Percentiles rank a stretch among this genome's conserved stretches.
Evolutionary conservation across 257 asterid genomes (phyloP).

Genomic region (Jacaranda mimosifolia): DNA sequence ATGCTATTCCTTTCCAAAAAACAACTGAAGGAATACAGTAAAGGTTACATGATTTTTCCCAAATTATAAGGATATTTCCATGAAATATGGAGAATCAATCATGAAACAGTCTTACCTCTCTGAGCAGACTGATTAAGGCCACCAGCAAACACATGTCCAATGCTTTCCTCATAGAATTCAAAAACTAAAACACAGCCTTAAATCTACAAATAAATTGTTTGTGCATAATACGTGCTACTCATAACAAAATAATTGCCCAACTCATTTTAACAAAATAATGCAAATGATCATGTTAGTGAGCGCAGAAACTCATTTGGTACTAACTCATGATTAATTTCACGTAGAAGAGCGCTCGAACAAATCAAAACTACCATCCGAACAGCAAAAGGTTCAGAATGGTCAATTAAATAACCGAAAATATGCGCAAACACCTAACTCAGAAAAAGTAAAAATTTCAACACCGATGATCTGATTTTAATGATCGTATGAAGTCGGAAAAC

Average conservation of each 20-base stretch:
- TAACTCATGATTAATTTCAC: background rate
- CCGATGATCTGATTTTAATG: background rate
- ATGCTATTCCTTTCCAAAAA: too few relatives aligned
- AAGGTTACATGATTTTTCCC: background rate
- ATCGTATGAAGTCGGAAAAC: background rate
- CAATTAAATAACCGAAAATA: background rate
- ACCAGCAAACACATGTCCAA: too few relatives aligned
- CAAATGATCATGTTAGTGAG: background rate
- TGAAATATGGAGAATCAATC: background rate
- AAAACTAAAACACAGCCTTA: background rate
- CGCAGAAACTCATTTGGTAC: background rate
- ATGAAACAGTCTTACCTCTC: background rate
- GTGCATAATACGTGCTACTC: background rate
- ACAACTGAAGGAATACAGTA: background rate
- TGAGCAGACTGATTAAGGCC: background rate
- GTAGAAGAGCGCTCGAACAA: background rate
- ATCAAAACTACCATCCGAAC: background rate
- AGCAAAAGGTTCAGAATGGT: background rate
- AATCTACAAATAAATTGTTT: background rate
- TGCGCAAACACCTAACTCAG: background rate
- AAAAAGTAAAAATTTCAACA: background rate
- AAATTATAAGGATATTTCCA: too few relatives aligned
- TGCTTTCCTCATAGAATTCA: background rate
- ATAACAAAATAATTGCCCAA: background rate
- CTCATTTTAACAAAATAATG: too few relatives aligned